Evolutionary conservation across 441 rosid genomes (phyloP), one percentile per base, ranked within the genome.

Genomic region (Populus hybrid): DNA sequence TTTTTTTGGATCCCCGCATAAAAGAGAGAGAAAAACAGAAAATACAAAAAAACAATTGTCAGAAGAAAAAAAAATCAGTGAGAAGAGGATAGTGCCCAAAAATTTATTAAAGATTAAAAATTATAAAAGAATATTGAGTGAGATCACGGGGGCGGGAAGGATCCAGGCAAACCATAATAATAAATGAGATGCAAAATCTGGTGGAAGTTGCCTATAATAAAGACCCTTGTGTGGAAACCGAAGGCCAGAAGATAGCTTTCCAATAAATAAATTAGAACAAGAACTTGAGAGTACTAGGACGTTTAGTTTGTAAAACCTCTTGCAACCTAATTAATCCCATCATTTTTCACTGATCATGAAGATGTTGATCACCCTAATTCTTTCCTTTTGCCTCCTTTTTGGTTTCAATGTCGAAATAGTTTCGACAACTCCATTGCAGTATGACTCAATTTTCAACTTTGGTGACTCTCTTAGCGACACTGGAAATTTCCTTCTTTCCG

Each of bases 391-490:
- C 68, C 70, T 83, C 20, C 46, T 72, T 68, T 61, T 77, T 32
- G 67, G 71, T n/a, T 63, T 68, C 34, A 32, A 46, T 46, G 57
- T 77, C 1, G 50, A 36, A 32, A 23, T 59, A 65, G 76, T 78
- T 24, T 80, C 80, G 38, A 70, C 89, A 35, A 66, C 40, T n/a
- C 81, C 81, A 3, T 77, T 23, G 26, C 83, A 78, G 10, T 93
- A 87, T 34, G 86, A 90, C 20, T 82, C 93, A 2, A 87, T 93
- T 28, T 92, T 88, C 80, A 92, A 89, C 75, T 92, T 93, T 3
- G 98, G 98, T 1, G 97, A 93, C 83, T 93, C 98, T 11, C 80
- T 90, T 50, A 90, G 94, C 40, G 98, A 92, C 81, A 89, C 94
- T 0, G 98, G 97, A 11, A 92, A 93, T 80, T 86, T 88, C 69